Conservation (phyloP, 352 stramenopile species). For the Detonula confervacea region DNA sequence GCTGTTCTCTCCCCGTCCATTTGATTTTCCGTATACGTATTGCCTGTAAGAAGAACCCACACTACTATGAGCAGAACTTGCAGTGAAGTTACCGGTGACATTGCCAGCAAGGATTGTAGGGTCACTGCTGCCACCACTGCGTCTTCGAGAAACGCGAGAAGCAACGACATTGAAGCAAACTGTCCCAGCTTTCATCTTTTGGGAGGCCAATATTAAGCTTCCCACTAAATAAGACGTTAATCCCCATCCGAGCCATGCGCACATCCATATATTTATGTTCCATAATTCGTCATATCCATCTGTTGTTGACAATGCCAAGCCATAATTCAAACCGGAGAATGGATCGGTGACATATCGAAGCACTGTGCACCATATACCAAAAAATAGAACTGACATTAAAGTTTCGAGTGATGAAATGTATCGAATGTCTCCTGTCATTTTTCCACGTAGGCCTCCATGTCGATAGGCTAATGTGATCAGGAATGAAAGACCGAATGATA, state of each 20-base stretch:
- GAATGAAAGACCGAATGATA: conserved; percentile 26
- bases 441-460: conserved; percentile 38
- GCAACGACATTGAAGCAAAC: background rate
- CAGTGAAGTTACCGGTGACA: background rate
- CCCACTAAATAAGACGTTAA: conserved; percentile 42
- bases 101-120: conserved; percentile 8
- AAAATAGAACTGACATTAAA: conserved; percentile 28
- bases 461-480: conserved; percentile 41
- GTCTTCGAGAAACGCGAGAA: background rate
- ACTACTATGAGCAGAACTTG: background rate
- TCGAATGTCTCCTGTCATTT: conserved; percentile 26
- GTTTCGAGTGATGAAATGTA: conserved; percentile 37
- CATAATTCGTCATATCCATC: conserved; percentile 29
- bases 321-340: conserved; percentile 33
- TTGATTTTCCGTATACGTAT: conserved; percentile 12
- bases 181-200: conserved; percentile 25
- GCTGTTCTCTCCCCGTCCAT: conserved; percentile 19
- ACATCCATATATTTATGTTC: conserved; percentile 49
- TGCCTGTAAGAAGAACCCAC: background rate
- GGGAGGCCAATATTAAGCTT: conserved; percentile 32
- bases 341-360: conserved; percentile 42
- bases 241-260: conserved; percentile 34
- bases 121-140: conserved; percentile 1
- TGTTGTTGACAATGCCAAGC: conserved; percentile 10
- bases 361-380: conserved; percentile 39